Conservation (phyloP, 257 asterid species). For the Primulina eburnea region DNA sequence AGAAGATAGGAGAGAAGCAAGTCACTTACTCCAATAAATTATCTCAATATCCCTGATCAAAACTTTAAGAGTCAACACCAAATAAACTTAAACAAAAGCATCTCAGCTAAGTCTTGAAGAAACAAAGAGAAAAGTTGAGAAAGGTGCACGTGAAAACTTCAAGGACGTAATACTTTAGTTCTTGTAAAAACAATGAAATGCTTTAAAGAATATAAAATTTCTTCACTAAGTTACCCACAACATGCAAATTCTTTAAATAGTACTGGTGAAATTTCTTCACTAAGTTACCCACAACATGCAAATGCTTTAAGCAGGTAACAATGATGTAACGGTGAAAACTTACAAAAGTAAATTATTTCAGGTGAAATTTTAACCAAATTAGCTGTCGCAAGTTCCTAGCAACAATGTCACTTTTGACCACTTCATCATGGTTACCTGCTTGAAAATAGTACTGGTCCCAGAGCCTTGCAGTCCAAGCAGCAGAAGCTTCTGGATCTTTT, state of each 20-base stretch:
- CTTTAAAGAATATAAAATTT: background rate
- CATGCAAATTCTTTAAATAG: background rate
- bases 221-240: background rate
- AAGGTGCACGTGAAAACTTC: background rate
- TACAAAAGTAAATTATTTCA: background rate
- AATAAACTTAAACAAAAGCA: background rate
- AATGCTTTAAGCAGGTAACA: no score
- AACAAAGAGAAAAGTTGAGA: background rate
- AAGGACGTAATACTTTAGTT: background rate
- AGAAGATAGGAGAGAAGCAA: background rate
- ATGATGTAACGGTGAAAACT: background rate
- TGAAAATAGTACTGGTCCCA: conserved; percentile 95
- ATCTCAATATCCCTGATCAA: background rate
- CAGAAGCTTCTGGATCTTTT: conserved; percentile 74
- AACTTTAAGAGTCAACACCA: background rate
- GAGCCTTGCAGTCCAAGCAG: conserved; percentile 84
- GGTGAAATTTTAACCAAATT: background rate
- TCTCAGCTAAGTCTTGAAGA: background rate
- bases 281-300: background rate
- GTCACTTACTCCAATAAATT: no score
- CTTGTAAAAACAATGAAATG: background rate
- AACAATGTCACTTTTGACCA: background rate
- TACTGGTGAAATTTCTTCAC: no score
- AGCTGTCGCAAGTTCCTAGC: background rate
- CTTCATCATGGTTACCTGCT: conserved; percentile 55